These are phyloP conservation scores for Tolypocladium ophioglossoides DNA, from an alignment of 2,329 filamentous ascomycete species.

Conservation along the genomic window DNA sequence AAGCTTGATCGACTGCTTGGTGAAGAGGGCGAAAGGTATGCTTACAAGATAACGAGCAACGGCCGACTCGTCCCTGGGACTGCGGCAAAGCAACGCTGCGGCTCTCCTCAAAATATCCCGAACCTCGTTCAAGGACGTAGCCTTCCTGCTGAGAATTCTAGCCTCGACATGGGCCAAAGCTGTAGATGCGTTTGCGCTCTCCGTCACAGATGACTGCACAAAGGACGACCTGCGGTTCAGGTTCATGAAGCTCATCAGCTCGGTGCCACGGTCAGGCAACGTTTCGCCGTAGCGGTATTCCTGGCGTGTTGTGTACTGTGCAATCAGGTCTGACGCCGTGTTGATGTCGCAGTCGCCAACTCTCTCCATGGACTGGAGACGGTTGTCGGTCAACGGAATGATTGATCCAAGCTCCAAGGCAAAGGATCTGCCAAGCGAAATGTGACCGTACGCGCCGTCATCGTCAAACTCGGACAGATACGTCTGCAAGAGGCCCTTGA, in stretches of 20 bases:
- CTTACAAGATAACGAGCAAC: constrained; percentile 81
- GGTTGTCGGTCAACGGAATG: constrained; percentile 78
- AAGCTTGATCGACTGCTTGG: constrained; percentile 88
- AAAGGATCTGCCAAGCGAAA: constrained; percentile 88
- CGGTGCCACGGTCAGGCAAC: constrained; percentile 55
- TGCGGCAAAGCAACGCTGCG: constrained; percentile 75
- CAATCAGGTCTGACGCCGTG: constrained; percentile 89
- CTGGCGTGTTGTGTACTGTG: constrained; percentile 93
- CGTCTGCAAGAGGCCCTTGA: constrained; percentile 91
- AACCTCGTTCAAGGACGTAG: constrained; percentile 62
- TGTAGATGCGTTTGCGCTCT: constrained; percentile 48
- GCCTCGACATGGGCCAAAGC: constrained; percentile 64
- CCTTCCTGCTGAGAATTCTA: constrained; percentile 57
- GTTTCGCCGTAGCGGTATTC: constrained; percentile 85
- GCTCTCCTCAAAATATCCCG: constrained; percentile 75
- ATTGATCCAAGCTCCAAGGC: constrained; percentile 84
- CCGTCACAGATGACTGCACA: constrained; percentile 37
- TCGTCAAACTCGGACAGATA: constrained; percentile 94
- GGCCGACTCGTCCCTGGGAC: constrained; percentile 61
- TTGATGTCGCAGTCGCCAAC: constrained; percentile 70
- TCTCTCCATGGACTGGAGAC: constrained; percentile 70
- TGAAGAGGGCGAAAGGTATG: constrained; percentile 89
- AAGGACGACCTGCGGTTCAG: constrained; percentile 42
- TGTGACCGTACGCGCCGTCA: constrained; percentile 80
- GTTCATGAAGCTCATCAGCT: constrained; percentile 52